Evolutionary conservation across 2,329 filamentous ascomycete species (phyloP).

Genomic region (Tolypocladium amazonense): DNA sequence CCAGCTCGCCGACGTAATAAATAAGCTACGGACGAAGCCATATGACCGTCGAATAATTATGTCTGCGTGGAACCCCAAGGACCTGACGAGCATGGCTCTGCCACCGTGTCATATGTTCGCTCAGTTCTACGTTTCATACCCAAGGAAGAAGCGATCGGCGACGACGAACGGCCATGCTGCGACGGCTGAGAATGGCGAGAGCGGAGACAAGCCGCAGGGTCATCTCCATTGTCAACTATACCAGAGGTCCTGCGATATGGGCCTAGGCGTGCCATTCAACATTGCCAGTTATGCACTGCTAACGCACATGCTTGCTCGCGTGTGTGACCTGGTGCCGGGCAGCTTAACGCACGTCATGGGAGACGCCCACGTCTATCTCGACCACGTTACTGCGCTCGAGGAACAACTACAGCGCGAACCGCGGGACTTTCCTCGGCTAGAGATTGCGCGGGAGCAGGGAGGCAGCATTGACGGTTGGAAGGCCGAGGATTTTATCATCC

Average conservation of each 20-base stretch:
- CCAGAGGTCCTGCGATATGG: slow-evolving; percentile 94
- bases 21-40: slow-evolving; percentile 72
- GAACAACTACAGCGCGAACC: slow-evolving; percentile 74
- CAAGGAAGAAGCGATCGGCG: slow-evolving; percentile 19
- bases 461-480: slow-evolving; percentile 86
- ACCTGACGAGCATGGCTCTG: slow-evolving; percentile 78
- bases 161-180: slow-evolving; percentile 8
- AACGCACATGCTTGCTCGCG: slow-evolving; percentile 90
- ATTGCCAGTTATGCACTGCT: slow-evolving; percentile 90
- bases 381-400: slow-evolving; percentile 81
- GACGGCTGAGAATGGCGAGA: slow-evolving; percentile 15
- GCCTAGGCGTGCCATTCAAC: slow-evolving; percentile 93
- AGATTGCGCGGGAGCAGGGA: slow-evolving; percentile 56
- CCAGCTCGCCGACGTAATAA: slow-evolving; percentile 81
- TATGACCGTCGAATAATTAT: slow-evolving; percentile 87
- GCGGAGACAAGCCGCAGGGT: slow-evolving; percentile 40
- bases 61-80: slow-evolving; percentile 85
- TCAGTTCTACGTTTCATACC: slow-evolving; percentile 85
- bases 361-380: slow-evolving; percentile 91
- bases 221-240: slow-evolving; percentile 82
- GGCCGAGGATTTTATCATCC: slow-evolving; percentile 75
- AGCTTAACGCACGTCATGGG: slow-evolving; percentile 93
- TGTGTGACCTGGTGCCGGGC: slow-evolving; percentile 73
- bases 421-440: slow-evolving; percentile 66
- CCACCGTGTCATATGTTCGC: slow-evolving; percentile 97